Conservation (phyloP, 202 grass and related monocot genomes). For the Musa balbisiana region DNA sequence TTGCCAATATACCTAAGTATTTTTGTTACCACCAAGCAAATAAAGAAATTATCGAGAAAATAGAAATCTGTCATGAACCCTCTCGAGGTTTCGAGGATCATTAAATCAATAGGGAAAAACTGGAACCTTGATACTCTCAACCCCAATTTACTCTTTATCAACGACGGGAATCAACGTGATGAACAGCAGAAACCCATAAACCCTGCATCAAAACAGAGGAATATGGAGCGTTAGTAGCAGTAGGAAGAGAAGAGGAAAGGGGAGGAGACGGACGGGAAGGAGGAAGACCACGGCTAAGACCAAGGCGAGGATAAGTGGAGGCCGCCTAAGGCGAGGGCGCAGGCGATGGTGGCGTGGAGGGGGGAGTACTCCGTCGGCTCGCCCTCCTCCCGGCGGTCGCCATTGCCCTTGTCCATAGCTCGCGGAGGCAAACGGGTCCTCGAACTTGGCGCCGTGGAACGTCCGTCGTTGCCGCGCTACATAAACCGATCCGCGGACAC, state of each 20-base stretch:
- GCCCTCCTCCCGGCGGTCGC: slow-evolving; percentile 28
- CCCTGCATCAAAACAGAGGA: slow-evolving; percentile 29
- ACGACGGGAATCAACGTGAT: slow-evolving; percentile 63
- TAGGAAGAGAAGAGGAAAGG: not conserved
- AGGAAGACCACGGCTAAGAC: slow-evolving; percentile 58
- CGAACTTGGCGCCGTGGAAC: too few relatives aligned
- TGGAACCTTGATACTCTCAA: slow-evolving; percentile 52
- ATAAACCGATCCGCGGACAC: too few relatives aligned
- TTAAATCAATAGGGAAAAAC: too few relatives aligned
- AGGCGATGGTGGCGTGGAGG: slow-evolving; percentile 43
- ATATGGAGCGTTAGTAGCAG: not conserved
- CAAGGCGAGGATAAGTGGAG: slow-evolving; percentile 79
- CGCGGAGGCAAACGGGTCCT: too few relatives aligned
- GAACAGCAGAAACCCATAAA: slow-evolving; percentile 64
- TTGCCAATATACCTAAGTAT: slow-evolving; percentile 66
- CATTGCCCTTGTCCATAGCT: slow-evolving; percentile 1
- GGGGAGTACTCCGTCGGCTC: slow-evolving; percentile 47
- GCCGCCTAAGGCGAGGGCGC: slow-evolving; percentile 68
- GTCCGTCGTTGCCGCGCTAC: too few relatives aligned
- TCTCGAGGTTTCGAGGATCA: not conserved
- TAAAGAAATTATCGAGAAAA: not conserved
- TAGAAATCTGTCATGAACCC: too few relatives aligned
- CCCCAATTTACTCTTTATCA: slow-evolving; percentile 44
- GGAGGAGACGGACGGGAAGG: slow-evolving; percentile 42
- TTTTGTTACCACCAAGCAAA: not conserved